These are phyloP conservation scores for Microbotryum intermedium DNA, from an alignment of 1,284 basidiomycete species.

Conservation along the genomic window DNA sequence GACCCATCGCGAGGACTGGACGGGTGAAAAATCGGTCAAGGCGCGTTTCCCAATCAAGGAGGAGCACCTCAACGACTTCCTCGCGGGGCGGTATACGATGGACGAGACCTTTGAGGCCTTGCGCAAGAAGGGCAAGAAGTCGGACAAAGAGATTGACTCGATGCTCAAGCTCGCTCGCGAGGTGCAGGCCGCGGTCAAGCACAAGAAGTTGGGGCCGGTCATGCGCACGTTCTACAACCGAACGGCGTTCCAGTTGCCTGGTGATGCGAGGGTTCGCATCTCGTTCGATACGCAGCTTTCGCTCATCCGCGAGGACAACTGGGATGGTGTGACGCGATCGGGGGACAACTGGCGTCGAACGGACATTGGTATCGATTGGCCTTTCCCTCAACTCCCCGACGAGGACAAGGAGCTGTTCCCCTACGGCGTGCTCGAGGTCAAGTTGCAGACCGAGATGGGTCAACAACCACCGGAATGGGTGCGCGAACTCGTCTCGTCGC, in stretches of 20 bases:
- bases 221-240: constrained; percentile 99
- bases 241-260: constrained; percentile 96
- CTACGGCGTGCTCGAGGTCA: constrained; percentile 88
- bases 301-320: constrained; percentile 92
- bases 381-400: constrained; percentile 66
- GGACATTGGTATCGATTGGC: constrained; percentile 57
- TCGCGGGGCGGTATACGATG: constrained; percentile 83
- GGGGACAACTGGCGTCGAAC: constrained; percentile 87
- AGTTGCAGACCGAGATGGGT: constrained; percentile 91
- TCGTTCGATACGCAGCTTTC: constrained; percentile 95
- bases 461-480: constrained; percentile 97
- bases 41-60: constrained; percentile 96
- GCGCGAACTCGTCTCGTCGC: constrained; percentile 83
- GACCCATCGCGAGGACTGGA: constrained; percentile 98
- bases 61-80: constrained; percentile 84
- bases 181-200: constrained; percentile 83
- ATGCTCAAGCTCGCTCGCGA: constrained; percentile 97
- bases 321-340: constrained; percentile 72
- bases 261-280: constrained; percentile 94
- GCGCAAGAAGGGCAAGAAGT: constrained; percentile 87
- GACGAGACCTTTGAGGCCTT: constrained; percentile 87
- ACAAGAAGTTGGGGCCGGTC: constrained; percentile 79
- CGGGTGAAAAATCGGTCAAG: constrained; percentile 97
- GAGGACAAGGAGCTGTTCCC: constrained; percentile 92
- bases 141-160: constrained; percentile 79